Percentiles rank a stretch among this genome's conserved stretches.
Evolutionary conservation across 2,329 filamentous ascomycete species (phyloP).

Genomic region (Cryphonectria radicalis): DNA sequence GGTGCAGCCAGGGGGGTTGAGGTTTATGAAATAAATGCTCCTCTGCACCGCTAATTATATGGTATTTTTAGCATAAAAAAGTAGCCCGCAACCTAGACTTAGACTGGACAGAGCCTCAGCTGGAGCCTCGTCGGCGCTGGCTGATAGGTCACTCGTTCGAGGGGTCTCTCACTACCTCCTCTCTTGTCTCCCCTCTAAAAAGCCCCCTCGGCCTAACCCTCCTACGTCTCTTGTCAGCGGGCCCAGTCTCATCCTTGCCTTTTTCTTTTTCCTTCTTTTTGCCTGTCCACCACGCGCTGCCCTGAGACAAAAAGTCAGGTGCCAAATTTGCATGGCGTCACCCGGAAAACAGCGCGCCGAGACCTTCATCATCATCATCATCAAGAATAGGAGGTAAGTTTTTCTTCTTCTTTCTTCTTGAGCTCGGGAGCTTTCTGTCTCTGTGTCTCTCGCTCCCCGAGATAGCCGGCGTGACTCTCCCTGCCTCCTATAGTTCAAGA

Average conservation of each 20-base stretch:
- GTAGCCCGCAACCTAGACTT: neutral
- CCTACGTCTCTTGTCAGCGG: slow-evolving; percentile 1
- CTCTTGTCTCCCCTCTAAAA: slow-evolving; percentile 7
- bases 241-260: neutral
- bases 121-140: slow-evolving; percentile 21
- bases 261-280: neutral
- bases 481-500: neutral
- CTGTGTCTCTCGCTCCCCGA: neutral
- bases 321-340: slow-evolving; percentile 14
- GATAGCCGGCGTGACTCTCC: neutral
- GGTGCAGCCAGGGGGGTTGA: neutral
- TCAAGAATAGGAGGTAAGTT: neutral
- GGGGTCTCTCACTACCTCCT: slow-evolving; percentile 5
- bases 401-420: neutral
- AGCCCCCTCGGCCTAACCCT: neutral
- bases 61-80: slow-evolving; percentile 21
- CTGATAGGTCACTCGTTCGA: slow-evolving; percentile 21
- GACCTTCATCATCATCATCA: neutral
- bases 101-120: slow-evolving; percentile 26
- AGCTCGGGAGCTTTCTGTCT: neutral
- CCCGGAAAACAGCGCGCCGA: neutral
- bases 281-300: neutral
- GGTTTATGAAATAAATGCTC: neutral
- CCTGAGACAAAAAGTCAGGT: slow-evolving; percentile 18
- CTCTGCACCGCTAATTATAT: slow-evolving; percentile 2